A percentile compares a stretch with the other conserved stretches of the same genome.
These are phyloP conservation scores for Pseudocercospora fijiensis DNA, from an alignment of 2,329 filamentous ascomycete species.

Conservation along the genomic window DNA sequence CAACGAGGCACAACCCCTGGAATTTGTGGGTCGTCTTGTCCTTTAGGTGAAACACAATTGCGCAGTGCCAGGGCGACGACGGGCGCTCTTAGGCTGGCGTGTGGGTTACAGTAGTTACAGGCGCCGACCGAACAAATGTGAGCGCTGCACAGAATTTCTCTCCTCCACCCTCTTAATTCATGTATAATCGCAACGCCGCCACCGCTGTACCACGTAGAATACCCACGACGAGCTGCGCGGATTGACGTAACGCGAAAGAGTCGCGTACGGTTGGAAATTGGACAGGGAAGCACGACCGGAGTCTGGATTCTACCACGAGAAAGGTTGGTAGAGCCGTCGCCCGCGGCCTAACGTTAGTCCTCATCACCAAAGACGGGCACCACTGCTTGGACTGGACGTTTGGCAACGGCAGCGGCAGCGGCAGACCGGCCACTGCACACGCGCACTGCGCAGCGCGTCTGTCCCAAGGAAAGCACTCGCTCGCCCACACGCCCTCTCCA, in stretches of 20 bases:
- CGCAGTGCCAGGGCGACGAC: background rate
- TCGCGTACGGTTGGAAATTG: constrained; percentile 8
- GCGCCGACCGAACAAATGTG: background rate
- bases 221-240: background rate
- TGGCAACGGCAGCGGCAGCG: too few species aligned
- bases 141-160: background rate
- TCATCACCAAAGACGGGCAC: background rate
- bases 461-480: background rate
- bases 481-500: background rate
- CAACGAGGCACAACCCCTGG: background rate
- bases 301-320: constrained; percentile 2
- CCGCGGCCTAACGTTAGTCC: background rate
- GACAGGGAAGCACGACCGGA: background rate
- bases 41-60: constrained; percentile 2
- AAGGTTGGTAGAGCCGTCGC: constrained; percentile 6
- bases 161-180: background rate
- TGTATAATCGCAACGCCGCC: constrained; percentile 2
- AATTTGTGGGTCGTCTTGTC: background rate
- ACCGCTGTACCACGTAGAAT: background rate
- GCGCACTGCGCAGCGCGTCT: background rate
- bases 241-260: background rate
- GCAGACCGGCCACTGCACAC: background rate
- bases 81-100: background rate
- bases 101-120: background rate
- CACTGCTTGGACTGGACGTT: background rate